Conservation (phyloP, 352 stramenopile genomes). For the Pseudoperonospora humuli region DNA sequence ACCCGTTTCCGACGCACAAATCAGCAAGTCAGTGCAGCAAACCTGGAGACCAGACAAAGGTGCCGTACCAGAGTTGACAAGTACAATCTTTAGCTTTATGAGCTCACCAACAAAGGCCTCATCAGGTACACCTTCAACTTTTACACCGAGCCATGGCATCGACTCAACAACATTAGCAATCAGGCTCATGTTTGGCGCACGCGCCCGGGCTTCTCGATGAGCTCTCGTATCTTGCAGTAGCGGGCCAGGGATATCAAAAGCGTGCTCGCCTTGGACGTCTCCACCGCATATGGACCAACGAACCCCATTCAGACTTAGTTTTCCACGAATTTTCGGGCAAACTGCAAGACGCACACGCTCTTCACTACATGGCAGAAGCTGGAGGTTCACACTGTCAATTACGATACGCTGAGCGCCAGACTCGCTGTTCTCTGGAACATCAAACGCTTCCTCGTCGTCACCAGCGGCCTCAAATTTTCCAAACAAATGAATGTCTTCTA, state of each 20-base stretch:
- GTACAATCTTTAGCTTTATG: constrained; percentile 38
- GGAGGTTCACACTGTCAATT: constrained; percentile 65
- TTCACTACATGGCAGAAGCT: constrained; percentile 69
- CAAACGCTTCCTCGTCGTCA: constrained; percentile 24
- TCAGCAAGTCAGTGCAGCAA: constrained; percentile 50
- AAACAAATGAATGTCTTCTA: constrained; percentile 75
- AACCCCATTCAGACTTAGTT: constrained; percentile 56
- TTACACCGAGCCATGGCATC: constrained; percentile 80
- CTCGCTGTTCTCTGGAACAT: constrained; percentile 35
- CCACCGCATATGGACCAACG: constrained; percentile 80
- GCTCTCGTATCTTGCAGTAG: constrained; percentile 75
- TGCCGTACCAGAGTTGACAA: constrained; percentile 53
- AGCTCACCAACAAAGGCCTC: constrained; percentile 60
- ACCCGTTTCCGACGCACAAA: constrained; percentile 38
- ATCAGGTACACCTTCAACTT: constrained; percentile 32
- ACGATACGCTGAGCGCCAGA: constrained; percentile 29
- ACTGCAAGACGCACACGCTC: constrained; percentile 62
- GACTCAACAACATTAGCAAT: constrained; percentile 57
- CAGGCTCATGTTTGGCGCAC: constrained; percentile 70
- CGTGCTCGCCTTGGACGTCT: constrained; percentile 72
- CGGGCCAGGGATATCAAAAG: constrained; percentile 72
- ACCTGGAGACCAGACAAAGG: constrained; percentile 47
- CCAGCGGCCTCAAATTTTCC: constrained; percentile 47
- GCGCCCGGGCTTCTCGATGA: constrained; percentile 58
- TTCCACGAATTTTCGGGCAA: constrained; percentile 48